These are phyloP conservation scores for Furcasterigmium sp. DNA, from an alignment of 2,329 filamentous ascomycete genomes.

Conservation along the genomic window DNA sequence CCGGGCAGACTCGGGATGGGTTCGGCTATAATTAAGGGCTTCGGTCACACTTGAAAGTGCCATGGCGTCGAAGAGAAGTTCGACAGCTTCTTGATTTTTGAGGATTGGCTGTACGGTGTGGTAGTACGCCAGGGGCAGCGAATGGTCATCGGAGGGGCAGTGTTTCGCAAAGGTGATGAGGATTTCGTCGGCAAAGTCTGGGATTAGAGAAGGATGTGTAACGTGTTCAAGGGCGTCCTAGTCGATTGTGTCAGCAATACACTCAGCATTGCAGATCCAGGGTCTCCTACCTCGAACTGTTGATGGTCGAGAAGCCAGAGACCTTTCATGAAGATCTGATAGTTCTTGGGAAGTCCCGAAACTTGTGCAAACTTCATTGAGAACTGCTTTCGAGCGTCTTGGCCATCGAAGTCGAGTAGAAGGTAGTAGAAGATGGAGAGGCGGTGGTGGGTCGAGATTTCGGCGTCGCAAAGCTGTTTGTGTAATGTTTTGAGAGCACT, in stretches of 20 bases:
- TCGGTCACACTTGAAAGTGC: constrained; percentile 63
- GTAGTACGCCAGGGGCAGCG: constrained; percentile 71
- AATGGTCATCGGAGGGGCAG: constrained; percentile 53
- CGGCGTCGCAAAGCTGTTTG: constrained; percentile 59
- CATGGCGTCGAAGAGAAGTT: constrained; percentile 65
- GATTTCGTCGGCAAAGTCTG: constrained; percentile 81
- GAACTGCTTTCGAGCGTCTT: constrained; percentile 42
- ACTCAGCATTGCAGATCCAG: background rate
- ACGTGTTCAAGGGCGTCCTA: constrained; percentile 68
- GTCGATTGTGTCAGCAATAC: background rate
- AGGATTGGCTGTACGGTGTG: constrained; percentile 69
- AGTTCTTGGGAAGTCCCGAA: constrained; percentile 67
- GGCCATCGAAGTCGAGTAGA: constrained; percentile 65
- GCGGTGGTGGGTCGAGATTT: constrained; percentile 68
- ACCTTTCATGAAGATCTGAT: constrained; percentile 75
- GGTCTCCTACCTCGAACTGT: constrained; percentile 54
- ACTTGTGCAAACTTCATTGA: constrained; percentile 53
- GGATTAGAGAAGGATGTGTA: constrained; percentile 71
- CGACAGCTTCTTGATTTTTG: constrained; percentile 55
- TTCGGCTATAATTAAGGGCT: constrained; percentile 68
- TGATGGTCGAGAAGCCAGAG: constrained; percentile 74
- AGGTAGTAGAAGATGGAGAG: constrained; percentile 81
- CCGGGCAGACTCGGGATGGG: constrained; percentile 56
- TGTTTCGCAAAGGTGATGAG: constrained; percentile 62
- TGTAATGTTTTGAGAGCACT: constrained; percentile 64